Percentiles rank a stretch among this genome's conserved stretches.
phyloP scores from a whole-genome alignment of 352 stramenopile genomes.

The Elongisporangium senticosum region DNA sequence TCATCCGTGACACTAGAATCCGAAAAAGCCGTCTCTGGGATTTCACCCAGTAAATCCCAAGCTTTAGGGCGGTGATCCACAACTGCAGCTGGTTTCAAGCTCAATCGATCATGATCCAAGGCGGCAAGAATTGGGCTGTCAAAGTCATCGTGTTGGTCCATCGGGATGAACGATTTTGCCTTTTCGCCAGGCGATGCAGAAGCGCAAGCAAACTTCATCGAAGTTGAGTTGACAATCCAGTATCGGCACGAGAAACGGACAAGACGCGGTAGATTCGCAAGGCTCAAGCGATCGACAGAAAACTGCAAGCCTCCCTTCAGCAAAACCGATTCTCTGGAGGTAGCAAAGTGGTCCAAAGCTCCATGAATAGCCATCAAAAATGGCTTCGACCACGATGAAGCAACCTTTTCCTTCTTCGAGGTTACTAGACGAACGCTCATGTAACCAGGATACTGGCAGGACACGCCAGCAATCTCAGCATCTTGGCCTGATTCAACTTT shows the following conservation, averaged over 20 bases:
- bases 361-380: slow-evolving; percentile 81
- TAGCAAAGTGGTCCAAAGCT: slow-evolving; percentile 70
- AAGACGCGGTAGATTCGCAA: slow-evolving; percentile 60
- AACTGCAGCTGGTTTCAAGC: slow-evolving; percentile 51
- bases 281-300: slow-evolving; percentile 67
- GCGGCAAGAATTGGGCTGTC: slow-evolving; percentile 57
- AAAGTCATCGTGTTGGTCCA: slow-evolving; percentile 43
- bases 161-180: slow-evolving; percentile 28
- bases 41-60: slow-evolving; percentile 53
- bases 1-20: slow-evolving; percentile 50
- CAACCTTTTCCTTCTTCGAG: slow-evolving; percentile 19
- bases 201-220: slow-evolving; percentile 54
- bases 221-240: slow-evolving; percentile 85
- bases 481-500: slow-evolving; percentile 65
- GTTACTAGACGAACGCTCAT: slow-evolving; percentile 53
- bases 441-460: slow-evolving; percentile 64
- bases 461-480: slow-evolving; percentile 70
- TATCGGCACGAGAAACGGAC: slow-evolving; percentile 80
- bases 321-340: slow-evolving; percentile 44
- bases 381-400: slow-evolving; percentile 75
- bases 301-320: slow-evolving; percentile 50
- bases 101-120: slow-evolving; percentile 59
- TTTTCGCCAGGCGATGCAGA: slow-evolving; percentile 55
- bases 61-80: slow-evolving; percentile 41
- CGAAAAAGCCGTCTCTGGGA: slow-evolving; percentile 43